A percentile compares a stretch with the other conserved stretches of the same genome.
phyloP scores from a whole-genome alignment of 495 filamentous ascomycete species.

The Tuber magnatum region DNA sequence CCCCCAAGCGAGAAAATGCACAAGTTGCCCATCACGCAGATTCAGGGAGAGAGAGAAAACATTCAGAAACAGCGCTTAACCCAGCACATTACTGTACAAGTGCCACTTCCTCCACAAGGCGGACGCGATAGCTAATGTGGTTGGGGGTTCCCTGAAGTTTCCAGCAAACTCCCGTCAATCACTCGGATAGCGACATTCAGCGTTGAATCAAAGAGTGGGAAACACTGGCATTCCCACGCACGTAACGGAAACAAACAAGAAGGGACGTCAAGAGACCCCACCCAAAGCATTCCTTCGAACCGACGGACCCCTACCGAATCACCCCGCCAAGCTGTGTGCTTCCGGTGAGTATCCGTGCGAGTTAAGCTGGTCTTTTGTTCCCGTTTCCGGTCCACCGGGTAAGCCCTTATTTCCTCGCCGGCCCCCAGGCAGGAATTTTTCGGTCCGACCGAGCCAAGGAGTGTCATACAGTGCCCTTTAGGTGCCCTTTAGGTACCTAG shows the following conservation, averaged over 20 bases:
- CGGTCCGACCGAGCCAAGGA: background rate
- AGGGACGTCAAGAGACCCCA: background rate
- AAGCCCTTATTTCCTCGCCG: background rate
- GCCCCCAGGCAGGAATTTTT: background rate
- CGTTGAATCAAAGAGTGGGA: background rate
- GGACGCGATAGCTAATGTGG: background rate
- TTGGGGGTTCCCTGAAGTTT: background rate
- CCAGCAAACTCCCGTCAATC: background rate
- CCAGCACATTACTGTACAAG: background rate
- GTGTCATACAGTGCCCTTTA: background rate
- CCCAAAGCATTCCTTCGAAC: background rate
- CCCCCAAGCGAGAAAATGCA: too few species aligned
- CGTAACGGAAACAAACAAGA: background rate
- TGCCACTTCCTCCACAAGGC: background rate
- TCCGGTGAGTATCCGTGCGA: background rate
- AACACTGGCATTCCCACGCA: background rate
- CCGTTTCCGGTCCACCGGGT: background rate
- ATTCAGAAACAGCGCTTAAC: background rate
- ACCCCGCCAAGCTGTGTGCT: background rate
- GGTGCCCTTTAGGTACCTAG: background rate
- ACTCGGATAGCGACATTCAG: background rate
- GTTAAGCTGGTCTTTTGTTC: background rate
- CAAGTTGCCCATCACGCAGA: too few species aligned
- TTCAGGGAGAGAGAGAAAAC: too few species aligned
- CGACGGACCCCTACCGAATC: background rate